These are phyloP conservation scores for Astrephomene gubernaculifera DNA, from an alignment of 139 green algal species.

Conservation along the genomic window DNA sequence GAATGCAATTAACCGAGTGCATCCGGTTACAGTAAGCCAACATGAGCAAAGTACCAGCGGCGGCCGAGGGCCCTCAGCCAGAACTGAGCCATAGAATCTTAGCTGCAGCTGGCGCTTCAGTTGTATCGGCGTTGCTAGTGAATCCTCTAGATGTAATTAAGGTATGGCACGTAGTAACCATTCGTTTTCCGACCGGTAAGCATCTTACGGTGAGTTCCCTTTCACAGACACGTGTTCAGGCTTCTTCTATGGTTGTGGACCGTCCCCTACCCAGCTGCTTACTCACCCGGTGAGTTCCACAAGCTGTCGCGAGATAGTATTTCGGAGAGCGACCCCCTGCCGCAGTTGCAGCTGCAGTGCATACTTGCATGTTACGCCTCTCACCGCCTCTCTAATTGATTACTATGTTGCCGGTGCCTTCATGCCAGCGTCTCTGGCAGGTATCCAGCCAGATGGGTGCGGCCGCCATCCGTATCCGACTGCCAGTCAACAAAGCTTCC, in stretches of 20 bases:
- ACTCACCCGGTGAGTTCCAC: constrained; percentile 7
- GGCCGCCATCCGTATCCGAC: background rate
- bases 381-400: too few species aligned
- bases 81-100: constrained; percentile 33
- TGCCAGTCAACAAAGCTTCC: background rate
- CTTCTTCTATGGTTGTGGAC: constrained; percentile 6
- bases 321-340: too few species aligned
- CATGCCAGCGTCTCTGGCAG: constrained; percentile 1
- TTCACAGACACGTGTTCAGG: constrained; percentile 20
- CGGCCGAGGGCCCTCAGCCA: background rate
- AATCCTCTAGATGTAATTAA: constrained; percentile 92
- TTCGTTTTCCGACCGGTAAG: background rate
- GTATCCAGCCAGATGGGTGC: constrained; percentile 16
- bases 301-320: background rate
- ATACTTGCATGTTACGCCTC: too few species aligned
- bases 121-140: constrained; percentile 77
- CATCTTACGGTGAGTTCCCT: background rate
- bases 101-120: constrained; percentile 75
- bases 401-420: too few species aligned
- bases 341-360: too few species aligned
- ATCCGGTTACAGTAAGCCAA: too few species aligned
- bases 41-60: background rate
- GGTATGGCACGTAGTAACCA: too few species aligned
- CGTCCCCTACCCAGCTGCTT: constrained; percentile 19
- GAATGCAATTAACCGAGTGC: too few species aligned